phyloP scores from a whole-genome alignment of 108 stramenopile species.

The Epithemia pelagica region DNA sequence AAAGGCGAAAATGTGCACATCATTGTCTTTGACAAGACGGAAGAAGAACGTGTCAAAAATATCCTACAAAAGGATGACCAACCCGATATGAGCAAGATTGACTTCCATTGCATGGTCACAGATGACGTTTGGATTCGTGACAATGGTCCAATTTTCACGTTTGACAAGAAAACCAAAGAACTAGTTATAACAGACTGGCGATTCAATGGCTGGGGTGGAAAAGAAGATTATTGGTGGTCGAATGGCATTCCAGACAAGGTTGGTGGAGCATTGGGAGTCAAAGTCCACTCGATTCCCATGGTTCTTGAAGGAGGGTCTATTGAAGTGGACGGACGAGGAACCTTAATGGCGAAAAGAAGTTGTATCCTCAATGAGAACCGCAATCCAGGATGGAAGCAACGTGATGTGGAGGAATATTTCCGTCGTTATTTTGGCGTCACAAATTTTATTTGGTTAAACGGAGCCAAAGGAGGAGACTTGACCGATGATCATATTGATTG shows the following conservation, averaged over 20 bases:
- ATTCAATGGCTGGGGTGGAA: constrained; percentile 43
- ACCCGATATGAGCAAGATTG: neutral
- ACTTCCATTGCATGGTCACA: constrained; percentile 19
- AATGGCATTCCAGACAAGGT: constrained; percentile 22
- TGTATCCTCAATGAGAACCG: constrained; percentile 38
- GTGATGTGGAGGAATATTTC: constrained; percentile 34
- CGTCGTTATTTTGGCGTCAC: constrained; percentile 29
- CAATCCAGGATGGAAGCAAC: constrained; percentile 32
- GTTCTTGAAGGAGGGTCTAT: constrained; percentile 40
- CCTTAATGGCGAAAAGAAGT: constrained; percentile 37
- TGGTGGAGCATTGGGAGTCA: constrained; percentile 9
- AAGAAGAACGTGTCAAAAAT: constrained; percentile 10
- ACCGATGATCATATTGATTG: constrained; percentile 48
- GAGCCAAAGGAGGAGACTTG: constrained; percentile 22
- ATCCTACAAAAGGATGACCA: constrained; percentile 7
- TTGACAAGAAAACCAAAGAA: constrained; percentile 8
- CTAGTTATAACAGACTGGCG: constrained; percentile 22
- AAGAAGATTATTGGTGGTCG: constrained; percentile 13
- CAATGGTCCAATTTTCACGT: constrained; percentile 45
- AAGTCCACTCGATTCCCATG: constrained; percentile 21
- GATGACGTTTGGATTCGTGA: constrained; percentile 52
- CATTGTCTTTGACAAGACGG: constrained; percentile 25
- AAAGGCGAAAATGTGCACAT: constrained; percentile 34
- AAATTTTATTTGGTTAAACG: constrained; percentile 42
- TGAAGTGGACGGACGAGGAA: constrained; percentile 39